Conservation (phyloP, 1,284 basidiomycete genomes). For the Trichosporon faecale region DNA sequence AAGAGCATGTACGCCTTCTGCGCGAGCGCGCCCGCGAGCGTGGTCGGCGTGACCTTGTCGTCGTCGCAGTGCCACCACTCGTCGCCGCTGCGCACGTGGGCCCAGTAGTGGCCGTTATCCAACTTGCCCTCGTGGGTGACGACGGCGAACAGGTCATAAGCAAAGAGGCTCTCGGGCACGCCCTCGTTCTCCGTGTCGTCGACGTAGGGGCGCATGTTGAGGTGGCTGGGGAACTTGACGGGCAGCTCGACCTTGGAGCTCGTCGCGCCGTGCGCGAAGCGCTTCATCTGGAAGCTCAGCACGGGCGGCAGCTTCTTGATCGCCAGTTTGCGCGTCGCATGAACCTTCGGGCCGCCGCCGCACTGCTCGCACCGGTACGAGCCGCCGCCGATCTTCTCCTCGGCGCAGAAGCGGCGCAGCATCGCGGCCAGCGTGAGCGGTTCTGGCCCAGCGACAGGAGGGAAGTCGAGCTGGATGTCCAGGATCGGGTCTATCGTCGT, state of each 20-base stretch:
- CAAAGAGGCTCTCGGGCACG: slow-evolving; percentile 66
- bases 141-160: slow-evolving; percentile 89
- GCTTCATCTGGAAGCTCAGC: slow-evolving; percentile 92
- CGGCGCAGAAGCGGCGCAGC: slow-evolving; percentile 43
- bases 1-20: slow-evolving; percentile 87
- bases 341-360: slow-evolving; percentile 41
- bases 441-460: slow-evolving; percentile 12
- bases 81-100: slow-evolving; percentile 39
- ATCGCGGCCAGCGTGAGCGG: slow-evolving; percentile 35
- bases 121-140: slow-evolving; percentile 93
- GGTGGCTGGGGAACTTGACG: slow-evolving; percentile 74
- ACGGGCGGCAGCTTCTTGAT: slow-evolving; percentile 84
- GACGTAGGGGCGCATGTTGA: slow-evolving; percentile 87
- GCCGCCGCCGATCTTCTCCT: slow-evolving; percentile 44
- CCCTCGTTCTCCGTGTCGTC: slow-evolving; percentile 26
- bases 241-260: slow-evolving; percentile 81
- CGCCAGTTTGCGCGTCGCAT: slow-evolving; percentile 75
- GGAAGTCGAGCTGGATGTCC: slow-evolving; percentile 83
- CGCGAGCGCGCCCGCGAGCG: slow-evolving; percentile 62
- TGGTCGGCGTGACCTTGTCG: slow-evolving; percentile 76
- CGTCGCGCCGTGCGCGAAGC: slow-evolving; percentile 82
- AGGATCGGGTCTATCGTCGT: slow-evolving; percentile 84
- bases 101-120: slow-evolving; percentile 83
- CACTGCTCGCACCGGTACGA: slow-evolving; percentile 50
- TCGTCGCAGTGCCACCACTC: slow-evolving; percentile 96